Conservation (phyloP, 2,329 filamentous ascomycete genomes). For the Aspergillus tanneri region DNA sequence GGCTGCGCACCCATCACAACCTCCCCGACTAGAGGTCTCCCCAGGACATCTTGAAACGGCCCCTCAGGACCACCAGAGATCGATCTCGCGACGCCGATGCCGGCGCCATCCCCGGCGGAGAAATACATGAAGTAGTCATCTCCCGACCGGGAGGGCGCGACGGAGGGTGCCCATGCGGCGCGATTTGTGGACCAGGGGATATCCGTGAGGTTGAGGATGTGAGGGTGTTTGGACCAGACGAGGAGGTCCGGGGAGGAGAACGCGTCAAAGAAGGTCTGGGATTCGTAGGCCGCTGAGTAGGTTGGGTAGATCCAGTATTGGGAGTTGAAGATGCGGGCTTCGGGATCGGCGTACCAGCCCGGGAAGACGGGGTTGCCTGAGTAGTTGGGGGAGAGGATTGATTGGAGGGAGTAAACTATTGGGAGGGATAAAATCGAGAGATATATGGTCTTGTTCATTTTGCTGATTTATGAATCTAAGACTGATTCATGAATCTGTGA, state of each 20-base stretch:
- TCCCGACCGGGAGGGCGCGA: conserved; percentile 30
- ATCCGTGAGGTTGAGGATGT: conserved; percentile 43
- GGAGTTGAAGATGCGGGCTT: conserved; percentile 48
- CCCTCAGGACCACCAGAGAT: conserved; percentile 35
- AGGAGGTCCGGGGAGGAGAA: conserved; percentile 53
- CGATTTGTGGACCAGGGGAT: conserved; percentile 47
- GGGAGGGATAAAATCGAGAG: neutral
- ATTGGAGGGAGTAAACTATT: neutral
- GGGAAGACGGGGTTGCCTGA: conserved; percentile 49
- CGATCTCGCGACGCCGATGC: conserved; percentile 46
- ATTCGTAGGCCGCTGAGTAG: conserved; percentile 45
- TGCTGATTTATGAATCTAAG: neutral
- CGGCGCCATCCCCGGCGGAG: conserved; percentile 50
- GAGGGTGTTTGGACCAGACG: conserved; percentile 50
- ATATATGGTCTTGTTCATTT: neutral
- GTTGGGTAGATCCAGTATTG: conserved; percentile 54
- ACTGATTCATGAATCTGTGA: neutral
- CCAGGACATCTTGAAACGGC: conserved; percentile 46
- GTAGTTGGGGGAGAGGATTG: neutral
- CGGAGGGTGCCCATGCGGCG: conserved; percentile 52
- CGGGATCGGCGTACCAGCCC: conserved; percentile 55
- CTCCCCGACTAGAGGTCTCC: conserved; percentile 44
- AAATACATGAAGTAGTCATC: conserved; percentile 54
- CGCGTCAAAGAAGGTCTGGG: conserved; percentile 53
- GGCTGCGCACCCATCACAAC: conserved; percentile 51